Evolutionary conservation across 129 eudicot genomes (phyloP), one percentile per base, ranked within the genome.

Genomic region (Tagetes erecta): DNA sequence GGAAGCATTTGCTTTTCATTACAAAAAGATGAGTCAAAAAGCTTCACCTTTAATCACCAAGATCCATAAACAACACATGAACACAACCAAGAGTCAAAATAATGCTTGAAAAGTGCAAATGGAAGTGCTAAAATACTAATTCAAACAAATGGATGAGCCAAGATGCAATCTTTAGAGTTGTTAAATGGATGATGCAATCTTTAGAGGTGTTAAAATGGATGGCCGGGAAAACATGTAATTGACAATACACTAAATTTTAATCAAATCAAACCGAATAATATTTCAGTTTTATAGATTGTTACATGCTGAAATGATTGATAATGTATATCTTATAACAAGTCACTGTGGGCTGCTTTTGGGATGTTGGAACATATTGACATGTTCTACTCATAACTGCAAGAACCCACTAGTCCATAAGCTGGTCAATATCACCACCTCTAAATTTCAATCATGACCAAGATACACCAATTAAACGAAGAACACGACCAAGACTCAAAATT

Each of bases 21-120:
- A 20, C 27, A 53, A 45, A 58, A n/a, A 69, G 42, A 57, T 35
- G 13, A 57, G 44, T n/a, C 30, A 74, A 47, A 62, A 35, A 62
- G 36, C 3, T 8, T n/a, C 7, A 52, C 27, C 46, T 74, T 74
- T n/a, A 10, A 68, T 46, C n/a, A 40, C 52, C 80, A 53, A 51
- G 34, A 12, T 65, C n/a, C 13, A 38, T 73, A 51, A 39, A 51
- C 66, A 64, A 75, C 35, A 64, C 44, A 50, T 11, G 36, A 7
- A 27, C 35, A 42, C 3, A 56, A 66, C 41, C 58, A 44, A 36
- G 49, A 64, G 37, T 56, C 46, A 64, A 14, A 62, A 74, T 2
- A 44, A 44, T 7, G 49, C 12, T 74, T 50, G 55, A 41, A 49
- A 39, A 58, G 46, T 49, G 52, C 62, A 49, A 74, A 64, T 64